Base-by-base conservation (phyloP, 306 rosid species). In the Geum urbanum region DNA sequence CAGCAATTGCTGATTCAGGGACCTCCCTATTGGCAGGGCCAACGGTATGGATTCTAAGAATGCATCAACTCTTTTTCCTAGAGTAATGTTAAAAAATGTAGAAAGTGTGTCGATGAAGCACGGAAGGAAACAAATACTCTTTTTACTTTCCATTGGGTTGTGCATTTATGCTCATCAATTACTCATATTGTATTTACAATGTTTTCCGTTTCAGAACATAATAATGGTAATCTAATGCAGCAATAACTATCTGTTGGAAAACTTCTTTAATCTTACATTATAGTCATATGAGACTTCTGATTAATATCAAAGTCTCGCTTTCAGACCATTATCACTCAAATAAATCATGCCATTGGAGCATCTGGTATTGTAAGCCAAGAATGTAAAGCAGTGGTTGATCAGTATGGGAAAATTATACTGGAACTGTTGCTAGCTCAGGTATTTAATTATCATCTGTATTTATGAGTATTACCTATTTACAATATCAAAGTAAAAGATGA, bases 1-100 rank as follows among this genome's bases (percentile, higher is more conserved):
- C 91, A 52, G 96, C 96, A 35, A 85, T 91, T 59, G 87, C 91
- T 39, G 92, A 91, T 76, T 91, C 96, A 18, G 96, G 92, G 64
- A 91, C 92, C 75, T 88, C 97, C 49, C 75, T 85, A 62, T 82
- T 88, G 76, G 97, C 92, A 19, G 96, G 97, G 54, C 89, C 89
- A 55, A 87, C 84, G 57, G 81, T 78, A 52, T 44, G 75, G 19
- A 7, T 32, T 19, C 61, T 50, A 19, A 37, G 32, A 18, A 27
- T 20, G 37, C 54, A 7, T 64, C 12, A 15, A 59, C 2, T 24
- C 52, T 43, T 19, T 48, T 67, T 61, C 43, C 44, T 54, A 5
- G 7, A 37, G 19, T 14, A 60, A 16, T 15, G 3, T 15, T 19
- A 15, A 60, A 7, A 60, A 9, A 35, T 54, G 20, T 11, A 10